A percentile compares a stretch with the other conserved stretches of the same genome.
Conservation (phyloP, 805 yeast species). For the Torulaspora maleeae region DNA sequence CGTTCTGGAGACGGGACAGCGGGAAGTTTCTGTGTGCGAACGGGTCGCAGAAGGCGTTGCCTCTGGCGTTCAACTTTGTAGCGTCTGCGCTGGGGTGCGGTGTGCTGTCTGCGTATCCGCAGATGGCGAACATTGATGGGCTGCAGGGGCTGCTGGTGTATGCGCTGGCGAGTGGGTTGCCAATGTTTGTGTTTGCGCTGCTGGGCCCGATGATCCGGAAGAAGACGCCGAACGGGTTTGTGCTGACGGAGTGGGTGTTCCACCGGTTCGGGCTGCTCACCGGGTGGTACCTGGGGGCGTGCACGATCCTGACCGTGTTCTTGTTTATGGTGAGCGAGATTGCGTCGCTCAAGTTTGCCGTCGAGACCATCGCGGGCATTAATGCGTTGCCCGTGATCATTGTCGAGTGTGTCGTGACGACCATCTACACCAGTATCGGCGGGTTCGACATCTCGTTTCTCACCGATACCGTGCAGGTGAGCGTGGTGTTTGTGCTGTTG, state of each 20-base stretch:
- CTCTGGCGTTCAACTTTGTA: conserved; percentile 80
- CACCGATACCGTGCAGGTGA: conserved; percentile 85
- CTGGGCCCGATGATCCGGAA: conserved; percentile 76
- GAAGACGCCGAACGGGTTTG: conserved; percentile 84
- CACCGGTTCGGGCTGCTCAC: conserved; percentile 70
- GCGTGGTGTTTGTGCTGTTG: conserved; percentile 58
- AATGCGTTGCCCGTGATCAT: conserved; percentile 76
- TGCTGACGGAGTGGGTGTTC: conserved; percentile 91
- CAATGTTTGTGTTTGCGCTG: conserved; percentile 76
- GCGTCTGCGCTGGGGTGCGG: conserved; percentile 96
- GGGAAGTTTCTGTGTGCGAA: conserved; percentile 68
- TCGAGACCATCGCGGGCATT: conserved; percentile 71
- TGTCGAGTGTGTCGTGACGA: conserved; percentile 80
- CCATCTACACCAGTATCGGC: conserved; percentile 81
- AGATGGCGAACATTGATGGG: conserved; percentile 82
- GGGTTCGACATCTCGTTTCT: conserved; percentile 85
- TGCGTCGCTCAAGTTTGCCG: conserved; percentile 71
- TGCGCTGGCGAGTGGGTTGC: conserved; percentile 72
- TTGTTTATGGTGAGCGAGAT: conserved; percentile 85
- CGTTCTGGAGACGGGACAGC: conserved; percentile 51
- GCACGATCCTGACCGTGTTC: conserved; percentile 80
- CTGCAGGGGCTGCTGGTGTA: conserved; percentile 83
- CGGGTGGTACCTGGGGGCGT: conserved; percentile 69
- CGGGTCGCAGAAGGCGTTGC: conserved; percentile 73
- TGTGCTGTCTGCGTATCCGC: conserved; percentile 76